phyloP scores from a whole-genome alignment of 805 yeast genomes.

The Debaryomyces tyrocola region DNA sequence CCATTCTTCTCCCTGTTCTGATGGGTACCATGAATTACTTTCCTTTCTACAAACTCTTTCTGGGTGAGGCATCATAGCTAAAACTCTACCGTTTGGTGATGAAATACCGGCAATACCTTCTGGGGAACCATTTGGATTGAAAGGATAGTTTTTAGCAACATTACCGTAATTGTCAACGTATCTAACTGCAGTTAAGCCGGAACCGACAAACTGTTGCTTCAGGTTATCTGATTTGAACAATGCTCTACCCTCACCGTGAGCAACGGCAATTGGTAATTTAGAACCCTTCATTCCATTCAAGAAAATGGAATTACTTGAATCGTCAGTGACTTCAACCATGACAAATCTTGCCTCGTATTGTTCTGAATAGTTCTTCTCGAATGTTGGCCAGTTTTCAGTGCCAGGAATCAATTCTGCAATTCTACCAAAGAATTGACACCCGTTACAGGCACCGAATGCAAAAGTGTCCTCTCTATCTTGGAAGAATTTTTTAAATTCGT shows the following conservation, averaged over 20 bases:
- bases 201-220: constrained; percentile 45
- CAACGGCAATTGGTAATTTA: constrained; percentile 92
- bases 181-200: constrained; percentile 64
- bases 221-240: constrained; percentile 52
- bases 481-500: constrained; percentile 79
- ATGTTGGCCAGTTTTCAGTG: constrained; percentile 92
- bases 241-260: constrained; percentile 98
- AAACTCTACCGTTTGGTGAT: constrained; percentile 88
- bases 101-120: constrained; percentile 90
- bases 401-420: constrained; percentile 89
- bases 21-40: constrained; percentile 89
- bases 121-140: constrained; percentile 95
- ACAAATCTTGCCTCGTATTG: constrained; percentile 95
- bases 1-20: constrained; percentile 59
- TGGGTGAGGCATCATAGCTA: constrained; percentile 99
- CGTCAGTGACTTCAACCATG: constrained; percentile 74
- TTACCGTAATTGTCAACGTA: constrained; percentile 91
- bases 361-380: constrained; percentile 87
- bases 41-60: constrained; percentile 90
- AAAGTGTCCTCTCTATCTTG: constrained; percentile 86
- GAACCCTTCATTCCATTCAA: constrained; percentile 92
- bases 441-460: constrained; percentile 98
- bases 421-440: constrained; percentile 93
- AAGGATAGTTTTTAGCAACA: constrained; percentile 80
- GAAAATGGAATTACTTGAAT: constrained; percentile 63